phyloP scores from a whole-genome alignment of 345 rosid genomes.

The Gossypium stocksii region DNA sequence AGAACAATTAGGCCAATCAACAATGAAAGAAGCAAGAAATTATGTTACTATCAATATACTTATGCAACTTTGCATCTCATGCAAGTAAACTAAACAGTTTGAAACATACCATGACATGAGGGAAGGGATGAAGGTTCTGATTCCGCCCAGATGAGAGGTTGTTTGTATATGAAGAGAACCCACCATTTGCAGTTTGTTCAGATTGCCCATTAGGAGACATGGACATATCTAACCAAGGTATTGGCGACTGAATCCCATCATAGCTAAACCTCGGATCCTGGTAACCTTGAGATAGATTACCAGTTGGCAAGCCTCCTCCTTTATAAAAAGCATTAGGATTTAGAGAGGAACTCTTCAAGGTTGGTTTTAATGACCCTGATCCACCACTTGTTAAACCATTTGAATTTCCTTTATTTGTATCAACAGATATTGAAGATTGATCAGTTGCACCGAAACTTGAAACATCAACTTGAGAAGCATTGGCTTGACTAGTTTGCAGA shows the following conservation, averaged over 20 bases:
- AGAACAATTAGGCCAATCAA: not conserved
- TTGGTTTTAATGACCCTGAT: constrained; percentile 36
- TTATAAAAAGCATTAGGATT: constrained; percentile 37
- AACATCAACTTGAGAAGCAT: constrained; percentile 25
- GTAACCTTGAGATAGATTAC: constrained; percentile 32
- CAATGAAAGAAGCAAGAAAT: not conserved
- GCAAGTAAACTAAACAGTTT: not conserved
- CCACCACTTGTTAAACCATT: constrained; percentile 24
- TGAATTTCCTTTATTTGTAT: constrained; percentile 29
- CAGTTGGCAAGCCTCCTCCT: constrained; percentile 32
- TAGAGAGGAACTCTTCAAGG: constrained; percentile 34
- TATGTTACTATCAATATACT: not conserved
- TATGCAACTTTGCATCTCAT: not conserved
- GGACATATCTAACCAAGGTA: constrained; percentile 37
- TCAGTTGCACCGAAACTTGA: constrained; percentile 24
- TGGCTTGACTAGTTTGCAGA: constrained; percentile 11
- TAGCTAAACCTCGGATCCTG: constrained; percentile 49
- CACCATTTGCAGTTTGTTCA: constrained; percentile 23
- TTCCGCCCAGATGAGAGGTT: constrained; percentile 42
- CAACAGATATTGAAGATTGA: constrained; percentile 29
- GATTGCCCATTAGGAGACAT: constrained; percentile 26
- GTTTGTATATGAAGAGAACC: constrained; percentile 29
- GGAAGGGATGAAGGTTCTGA: constrained; percentile 30
- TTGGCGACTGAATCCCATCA: constrained; percentile 34
- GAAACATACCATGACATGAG: constrained; percentile 42